phyloP scores from a whole-genome alignment of 2,329 filamentous ascomycete species.

The Fusarium equiseti region DNA sequence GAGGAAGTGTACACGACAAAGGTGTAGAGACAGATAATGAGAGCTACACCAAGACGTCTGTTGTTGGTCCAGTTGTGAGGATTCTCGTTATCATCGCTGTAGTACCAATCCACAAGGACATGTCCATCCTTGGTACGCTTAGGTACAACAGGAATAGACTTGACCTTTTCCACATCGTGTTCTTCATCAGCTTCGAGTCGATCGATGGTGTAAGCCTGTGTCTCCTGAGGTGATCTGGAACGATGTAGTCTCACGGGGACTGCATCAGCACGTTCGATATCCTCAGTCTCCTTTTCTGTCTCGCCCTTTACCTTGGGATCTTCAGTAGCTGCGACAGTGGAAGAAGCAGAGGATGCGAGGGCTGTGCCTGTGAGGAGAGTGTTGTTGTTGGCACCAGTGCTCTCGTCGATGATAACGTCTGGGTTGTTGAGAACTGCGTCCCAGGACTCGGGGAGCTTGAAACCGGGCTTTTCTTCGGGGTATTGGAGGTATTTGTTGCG shows the following conservation, averaged over 20 bases:
- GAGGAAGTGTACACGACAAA: constrained; percentile 68
- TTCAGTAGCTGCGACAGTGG: constrained; percentile 38
- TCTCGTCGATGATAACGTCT: constrained; percentile 36
- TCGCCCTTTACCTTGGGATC: constrained; percentile 28
- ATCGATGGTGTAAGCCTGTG: constrained; percentile 35
- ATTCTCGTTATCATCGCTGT: constrained; percentile 66
- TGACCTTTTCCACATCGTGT: constrained; percentile 55
- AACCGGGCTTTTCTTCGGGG: constrained; percentile 69
- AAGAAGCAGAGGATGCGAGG: constrained; percentile 43
- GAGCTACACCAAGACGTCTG: constrained; percentile 57
- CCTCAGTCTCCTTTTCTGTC: constrained; percentile 30
- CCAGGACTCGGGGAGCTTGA: constrained; percentile 61
- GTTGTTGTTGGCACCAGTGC: constrained; percentile 13
- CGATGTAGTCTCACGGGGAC: constrained; percentile 36
- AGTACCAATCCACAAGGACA: constrained; percentile 67
- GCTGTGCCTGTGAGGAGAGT: constrained; percentile 25
- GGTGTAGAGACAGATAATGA: constrained; percentile 68
- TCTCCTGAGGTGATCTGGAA: constrained; percentile 44
- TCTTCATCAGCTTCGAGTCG: constrained; percentile 50
- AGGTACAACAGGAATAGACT: constrained; percentile 63
- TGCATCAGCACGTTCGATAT: constrained; percentile 23
- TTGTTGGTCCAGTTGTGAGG: constrained; percentile 66
- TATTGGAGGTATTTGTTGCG: constrained; percentile 66
- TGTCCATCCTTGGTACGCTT: constrained; percentile 62
- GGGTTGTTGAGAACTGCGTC: constrained; percentile 52